phyloP scores from a whole-genome alignment of 805 yeast species.

The Hanseniaspora mollemarum region DNA sequence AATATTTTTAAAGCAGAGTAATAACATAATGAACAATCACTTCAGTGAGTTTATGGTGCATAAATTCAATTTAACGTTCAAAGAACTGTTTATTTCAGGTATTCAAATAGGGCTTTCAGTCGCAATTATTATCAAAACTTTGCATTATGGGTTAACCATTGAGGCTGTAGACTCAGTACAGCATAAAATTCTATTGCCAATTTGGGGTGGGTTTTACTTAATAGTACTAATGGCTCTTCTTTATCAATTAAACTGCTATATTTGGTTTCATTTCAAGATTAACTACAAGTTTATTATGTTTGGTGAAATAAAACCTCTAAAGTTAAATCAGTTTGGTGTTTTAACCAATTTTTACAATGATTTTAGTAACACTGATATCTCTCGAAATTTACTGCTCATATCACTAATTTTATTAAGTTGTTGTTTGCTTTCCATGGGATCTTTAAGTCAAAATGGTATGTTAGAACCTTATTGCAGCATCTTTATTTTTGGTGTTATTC shows the following conservation, averaged over 20 bases:
- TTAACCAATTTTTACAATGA: slow-evolving; percentile 26
- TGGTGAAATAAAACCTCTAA: slow-evolving; percentile 49
- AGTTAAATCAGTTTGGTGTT: slow-evolving; percentile 9
- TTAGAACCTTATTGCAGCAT: slow-evolving; percentile 74
- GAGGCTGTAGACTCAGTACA: slow-evolving; percentile 34
- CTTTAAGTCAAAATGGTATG: slow-evolving; percentile 57
- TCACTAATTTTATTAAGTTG: slow-evolving; percentile 45
- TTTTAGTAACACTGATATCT: slow-evolving; percentile 30
- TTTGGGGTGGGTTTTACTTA: slow-evolving; percentile 87
- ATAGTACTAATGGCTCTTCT: slow-evolving; percentile 48
- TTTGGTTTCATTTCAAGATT: slow-evolving; percentile 65
- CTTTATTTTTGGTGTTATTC: slow-evolving; percentile 37
- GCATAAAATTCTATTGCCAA: slow-evolving; percentile 49
- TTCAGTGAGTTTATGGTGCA: slow-evolving; percentile 27
- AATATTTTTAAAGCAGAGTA: slow-evolving; percentile 10
- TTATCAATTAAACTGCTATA: slow-evolving; percentile 56
- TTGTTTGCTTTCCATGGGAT: slow-evolving; percentile 59
- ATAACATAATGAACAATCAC: slow-evolving; percentile 11
- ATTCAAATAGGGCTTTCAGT: slow-evolving; percentile 55
- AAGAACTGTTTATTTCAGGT: slow-evolving; percentile 52
- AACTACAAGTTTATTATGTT: slow-evolving; percentile 80
- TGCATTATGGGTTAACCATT: slow-evolving; percentile 39
- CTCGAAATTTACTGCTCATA: slow-evolving; percentile 48
- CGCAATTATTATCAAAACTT: slow-evolving; percentile 53
- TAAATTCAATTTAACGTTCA: slow-evolving; percentile 27